Conservation (phyloP, 2,329 filamentous ascomycete genomes). For the Dothistroma septosporum region DNA sequence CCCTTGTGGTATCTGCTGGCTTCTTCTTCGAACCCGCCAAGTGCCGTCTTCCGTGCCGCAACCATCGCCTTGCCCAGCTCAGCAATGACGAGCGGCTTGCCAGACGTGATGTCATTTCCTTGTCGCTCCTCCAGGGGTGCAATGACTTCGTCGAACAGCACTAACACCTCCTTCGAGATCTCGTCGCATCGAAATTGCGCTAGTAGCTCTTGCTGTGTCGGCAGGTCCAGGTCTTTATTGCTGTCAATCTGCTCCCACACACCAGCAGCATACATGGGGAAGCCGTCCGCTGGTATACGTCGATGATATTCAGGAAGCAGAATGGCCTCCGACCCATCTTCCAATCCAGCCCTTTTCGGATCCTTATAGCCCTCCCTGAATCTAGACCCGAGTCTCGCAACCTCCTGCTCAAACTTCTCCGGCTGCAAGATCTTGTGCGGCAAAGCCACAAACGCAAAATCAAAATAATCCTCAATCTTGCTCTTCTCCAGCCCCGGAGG, state of each 20-base stretch:
- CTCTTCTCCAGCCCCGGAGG: slow-evolving; percentile 83
- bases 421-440: slow-evolving; percentile 96
- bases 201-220: slow-evolving; percentile 92
- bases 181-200: slow-evolving; percentile 98
- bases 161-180: slow-evolving; percentile 82
- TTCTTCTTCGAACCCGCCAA: slow-evolving; percentile 83
- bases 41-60: slow-evolving; percentile 63
- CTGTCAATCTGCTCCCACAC: slow-evolving; percentile 98
- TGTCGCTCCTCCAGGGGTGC: slow-evolving; percentile 82
- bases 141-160: slow-evolving; percentile 78
- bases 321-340: slow-evolving; percentile 72
- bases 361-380: slow-evolving; percentile 79
- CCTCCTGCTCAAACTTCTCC: slow-evolving; percentile 80
- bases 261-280: slow-evolving; percentile 86
- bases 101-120: slow-evolving; percentile 66
- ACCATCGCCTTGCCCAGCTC: slow-evolving; percentile 73
- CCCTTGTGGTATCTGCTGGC: slow-evolving; percentile 96
- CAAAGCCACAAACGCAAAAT: slow-evolving; percentile 92
- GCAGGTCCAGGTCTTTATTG: slow-evolving; percentile 96
- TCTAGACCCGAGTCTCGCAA: slow-evolving; percentile 71
- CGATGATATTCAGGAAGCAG: slow-evolving; percentile 94
- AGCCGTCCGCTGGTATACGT: slow-evolving; percentile 94
- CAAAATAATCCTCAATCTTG: slow-evolving; percentile 93
- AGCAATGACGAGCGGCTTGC: slow-evolving; percentile 66
- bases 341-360: slow-evolving; percentile 56